Evolutionary conservation across 345 rosid genomes (phyloP), one percentile per base, ranked within the genome.

Genomic region (Gossypium arboreum): DNA sequence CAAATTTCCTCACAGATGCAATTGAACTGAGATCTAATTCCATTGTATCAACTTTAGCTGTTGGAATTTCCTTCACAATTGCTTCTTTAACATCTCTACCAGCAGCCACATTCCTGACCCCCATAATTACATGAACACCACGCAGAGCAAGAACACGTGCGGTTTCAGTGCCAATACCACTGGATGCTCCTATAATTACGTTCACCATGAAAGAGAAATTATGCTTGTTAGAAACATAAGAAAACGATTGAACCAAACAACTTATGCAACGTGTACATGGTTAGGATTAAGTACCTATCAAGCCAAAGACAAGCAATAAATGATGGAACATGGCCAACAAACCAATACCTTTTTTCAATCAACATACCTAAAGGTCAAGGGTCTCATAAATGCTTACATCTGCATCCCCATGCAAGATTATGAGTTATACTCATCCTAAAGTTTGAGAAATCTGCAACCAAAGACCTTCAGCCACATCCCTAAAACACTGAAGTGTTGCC

Each of bases 21-120:
- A 89, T 67, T 39, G 96, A 90, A 76, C 94, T 82, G 68, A 92
- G 94, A 83, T 92, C 96, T 83, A 91, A 81, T 78, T 92, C 91
- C 90, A 88, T 86, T 55, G 83, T 84, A 68, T 90, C 91, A 75
- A 92, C 80, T 80, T 86, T 89, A 62, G 94, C 94, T 15, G 76
- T 29, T 17, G 91, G 86, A 48, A 77, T 84, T 78, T 86, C 78
- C 81, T 88, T 85, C 12, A 84, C 74, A 45, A 90, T 92, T 63
- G 84, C 81, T 73, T 82, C 96, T 77, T 81, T 87, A 58, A 84
- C 85, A 77, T 83, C 79, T 76, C 78, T 82, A 54, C 88, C 94
- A 39, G 90, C 85, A 74, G 80, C 84, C 83, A 82, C 76, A 75
- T 88, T 90, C 78, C 92, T 85, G 7, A 86, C 91, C 0, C 83